These are phyloP conservation scores for Penicillium sp. DNA, from an alignment of 2,329 filamentous ascomycete species.

Conservation along the genomic window DNA sequence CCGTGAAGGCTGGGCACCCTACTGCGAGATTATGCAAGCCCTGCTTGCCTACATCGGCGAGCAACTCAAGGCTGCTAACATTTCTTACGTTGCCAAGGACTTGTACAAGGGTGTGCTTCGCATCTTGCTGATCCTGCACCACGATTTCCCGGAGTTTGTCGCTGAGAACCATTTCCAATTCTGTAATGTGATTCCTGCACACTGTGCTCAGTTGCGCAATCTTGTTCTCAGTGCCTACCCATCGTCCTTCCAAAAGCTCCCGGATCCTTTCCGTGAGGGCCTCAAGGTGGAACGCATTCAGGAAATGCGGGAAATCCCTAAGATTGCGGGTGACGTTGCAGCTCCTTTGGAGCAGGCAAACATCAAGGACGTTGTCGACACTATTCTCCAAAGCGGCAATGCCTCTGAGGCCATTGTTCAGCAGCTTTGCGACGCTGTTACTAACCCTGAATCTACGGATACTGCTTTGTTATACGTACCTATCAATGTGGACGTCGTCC, in stretches of 20 bases:
- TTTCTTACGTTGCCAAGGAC: conserved; percentile 71
- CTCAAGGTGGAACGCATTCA: conserved; percentile 76
- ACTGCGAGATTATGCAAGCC: conserved; percentile 70
- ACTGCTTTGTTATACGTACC: conserved; percentile 67
- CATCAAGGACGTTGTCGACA: conserved; percentile 57
- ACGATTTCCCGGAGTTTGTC: conserved; percentile 93
- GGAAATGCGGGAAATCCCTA: conserved; percentile 68
- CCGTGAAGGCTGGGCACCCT: conserved; percentile 72
- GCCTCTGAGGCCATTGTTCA: conserved; percentile 69
- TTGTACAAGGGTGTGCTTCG: conserved; percentile 83
- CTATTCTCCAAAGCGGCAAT: conserved; percentile 56
- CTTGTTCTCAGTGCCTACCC: conserved; percentile 81
- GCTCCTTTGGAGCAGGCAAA: conserved; percentile 48
- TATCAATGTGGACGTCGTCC: conserved; percentile 66
- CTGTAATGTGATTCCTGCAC: conserved; percentile 75
- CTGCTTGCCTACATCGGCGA: conserved; percentile 75
- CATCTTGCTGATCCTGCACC: conserved; percentile 79
- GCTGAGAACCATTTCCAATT: conserved; percentile 82
- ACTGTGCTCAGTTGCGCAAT: conserved; percentile 86
- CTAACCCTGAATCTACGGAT: conserved; percentile 57
- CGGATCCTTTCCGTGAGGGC: conserved; percentile 70
- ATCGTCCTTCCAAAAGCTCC: conserved; percentile 67
- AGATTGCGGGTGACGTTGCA: conserved; percentile 63
- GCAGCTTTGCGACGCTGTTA: conserved; percentile 72
- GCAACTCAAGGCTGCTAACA: conserved; percentile 71